These are phyloP conservation scores for Colletotrichum siamense DNA, from an alignment of 2,329 filamentous ascomycete genomes.

Conservation along the genomic window DNA sequence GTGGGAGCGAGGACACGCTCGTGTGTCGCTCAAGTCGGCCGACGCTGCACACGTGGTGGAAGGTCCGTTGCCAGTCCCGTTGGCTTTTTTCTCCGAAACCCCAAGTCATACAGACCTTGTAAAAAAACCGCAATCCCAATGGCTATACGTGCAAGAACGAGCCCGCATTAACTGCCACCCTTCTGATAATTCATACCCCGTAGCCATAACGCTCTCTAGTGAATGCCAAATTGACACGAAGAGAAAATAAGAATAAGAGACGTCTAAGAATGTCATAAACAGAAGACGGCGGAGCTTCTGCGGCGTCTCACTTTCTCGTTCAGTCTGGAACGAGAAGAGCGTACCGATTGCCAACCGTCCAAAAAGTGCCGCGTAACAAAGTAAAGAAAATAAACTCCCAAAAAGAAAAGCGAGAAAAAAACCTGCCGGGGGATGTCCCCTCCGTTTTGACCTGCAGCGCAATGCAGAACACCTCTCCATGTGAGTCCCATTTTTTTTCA, in stretches of 20 bases:
- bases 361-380: not conserved
- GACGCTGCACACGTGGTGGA: not conserved
- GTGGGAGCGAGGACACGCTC: not conserved
- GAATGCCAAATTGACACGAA: constrained; percentile 15
- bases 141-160: not conserved
- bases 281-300: not conserved
- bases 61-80: not conserved
- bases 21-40: not conserved
- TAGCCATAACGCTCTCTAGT: constrained; percentile 7
- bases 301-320: not conserved
- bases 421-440: constrained; percentile 8
- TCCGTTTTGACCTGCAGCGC: constrained; percentile 39
- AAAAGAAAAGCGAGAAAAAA: constrained; percentile 20
- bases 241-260: constrained; percentile 18
- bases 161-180: not conserved
- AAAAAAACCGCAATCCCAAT: constrained; percentile 4
- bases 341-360: not conserved
- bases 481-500: constrained; percentile 32
- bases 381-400: constrained; percentile 26
- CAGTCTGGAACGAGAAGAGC: not conserved
- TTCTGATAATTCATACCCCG: not conserved
- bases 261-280: constrained; percentile 22
- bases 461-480: constrained; percentile 43
- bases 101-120: not conserved
- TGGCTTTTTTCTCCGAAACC: not conserved